Evolutionary conservation across 164 flowering plant genomes (phyloP), one percentile per base, ranked within the genome.

Genomic region (Nymphaea thermarum): DNA sequence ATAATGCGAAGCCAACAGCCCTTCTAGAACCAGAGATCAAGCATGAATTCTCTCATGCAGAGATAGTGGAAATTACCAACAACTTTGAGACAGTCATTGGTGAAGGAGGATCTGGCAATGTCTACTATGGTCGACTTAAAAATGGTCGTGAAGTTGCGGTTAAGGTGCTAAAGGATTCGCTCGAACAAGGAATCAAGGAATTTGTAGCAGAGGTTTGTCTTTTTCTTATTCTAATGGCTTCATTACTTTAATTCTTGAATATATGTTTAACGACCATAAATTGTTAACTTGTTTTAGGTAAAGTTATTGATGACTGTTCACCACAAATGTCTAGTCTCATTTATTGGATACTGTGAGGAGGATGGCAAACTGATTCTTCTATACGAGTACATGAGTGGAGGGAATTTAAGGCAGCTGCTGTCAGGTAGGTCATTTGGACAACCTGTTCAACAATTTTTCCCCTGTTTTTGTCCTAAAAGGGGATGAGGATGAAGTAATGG

Each of bases 261-360:
- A 47, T 47, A 47, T 47, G 55, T 47, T 47, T 6, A 12, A 47
- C 11, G 55, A 6, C 12, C 7, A 47, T 25, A 25, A 25, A 25
- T 25, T 25, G 36, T 25, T 25, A 25, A 25, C 36, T 25, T 25
- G 0, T 25, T 25, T 25, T 16, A 62, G 64, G 64, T 17, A 11
- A 17, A 62, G 36, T 25, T 62, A 25, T 62, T 62, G 64, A 62
- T 62, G 64, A 62, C n/a, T 11, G 36, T 62, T 62, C 64, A 62
- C 18, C 64, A 62, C 25, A 62, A 62, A 18, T 11, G 18, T 25
- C 18, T 62, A 25, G 64, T 62, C 64, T 47, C 12, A 47, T 47
- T 47, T 12, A 47, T 7, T 47, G 7, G 11, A 47, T 47, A 7
- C 7, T 47, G 55, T 12, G 55, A 47, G 55, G 36, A 25, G 36